A percentile compares a stretch with the other conserved stretches of the same genome.
Evolutionary conservation across 2,329 filamentous ascomycete species (phyloP).

Genomic region (Diaporthe sp.): DNA sequence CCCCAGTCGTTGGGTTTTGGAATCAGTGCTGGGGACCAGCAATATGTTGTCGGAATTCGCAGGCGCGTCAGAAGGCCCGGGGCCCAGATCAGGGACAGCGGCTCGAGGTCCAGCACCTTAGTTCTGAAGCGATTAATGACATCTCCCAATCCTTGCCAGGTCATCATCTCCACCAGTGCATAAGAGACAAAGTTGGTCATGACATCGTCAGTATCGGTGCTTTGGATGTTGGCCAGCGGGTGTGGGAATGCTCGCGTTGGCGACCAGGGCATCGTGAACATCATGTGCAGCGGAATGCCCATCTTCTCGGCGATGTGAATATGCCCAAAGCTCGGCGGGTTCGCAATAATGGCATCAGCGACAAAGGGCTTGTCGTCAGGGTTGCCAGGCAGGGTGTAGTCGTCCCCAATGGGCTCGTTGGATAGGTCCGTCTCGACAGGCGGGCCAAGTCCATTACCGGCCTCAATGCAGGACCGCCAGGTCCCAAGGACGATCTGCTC

Average conservation of each 20-base stretch:
- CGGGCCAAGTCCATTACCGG: slow-evolving; percentile 74
- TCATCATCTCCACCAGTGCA: slow-evolving; percentile 88
- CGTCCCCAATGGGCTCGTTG: slow-evolving; percentile 65
- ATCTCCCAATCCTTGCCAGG: slow-evolving; percentile 92
- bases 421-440: slow-evolving; percentile 59
- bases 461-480: slow-evolving; percentile 88
- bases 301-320: slow-evolving; percentile 82
- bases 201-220: slow-evolving; percentile 80
- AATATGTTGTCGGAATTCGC: slow-evolving; percentile 88
- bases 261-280: slow-evolving; percentile 97
- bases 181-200: slow-evolving; percentile 88
- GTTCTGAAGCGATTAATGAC: slow-evolving; percentile 90
- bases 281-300: slow-evolving; percentile 82
- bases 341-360: slow-evolving; percentile 84
- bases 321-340: slow-evolving; percentile 82
- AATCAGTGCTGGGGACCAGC: slow-evolving; percentile 84
- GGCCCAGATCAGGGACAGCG: slow-evolving; percentile 84
- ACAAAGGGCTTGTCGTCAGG: slow-evolving; percentile 74
- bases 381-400: slow-evolving; percentile 56
- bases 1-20: slow-evolving; percentile 76
- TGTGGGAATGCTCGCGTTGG: slow-evolving; percentile 89
- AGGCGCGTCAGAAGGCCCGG: slow-evolving; percentile 83
- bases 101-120: slow-evolving; percentile 79
- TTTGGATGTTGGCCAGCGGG: slow-evolving; percentile 85
- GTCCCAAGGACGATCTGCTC: slow-evolving; percentile 85